phyloP scores from a whole-genome alignment of 1,139 yeast species.

The Kurtzmaniella quercitrusa region DNA sequence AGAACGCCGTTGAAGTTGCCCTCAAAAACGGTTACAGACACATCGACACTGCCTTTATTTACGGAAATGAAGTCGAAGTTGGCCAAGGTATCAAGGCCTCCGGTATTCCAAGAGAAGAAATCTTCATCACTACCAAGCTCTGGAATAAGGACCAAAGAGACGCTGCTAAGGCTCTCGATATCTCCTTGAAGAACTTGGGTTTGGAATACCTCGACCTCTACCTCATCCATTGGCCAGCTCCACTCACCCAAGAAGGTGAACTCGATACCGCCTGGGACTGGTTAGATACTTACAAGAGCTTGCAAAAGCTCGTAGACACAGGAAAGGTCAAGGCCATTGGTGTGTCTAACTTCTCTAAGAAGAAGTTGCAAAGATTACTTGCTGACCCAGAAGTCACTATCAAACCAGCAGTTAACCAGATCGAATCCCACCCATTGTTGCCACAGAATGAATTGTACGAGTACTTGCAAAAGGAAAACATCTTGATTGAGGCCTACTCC shows the following conservation, averaged over 20 bases:
- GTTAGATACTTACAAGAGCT: conserved; percentile 63
- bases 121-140: conserved; percentile 78
- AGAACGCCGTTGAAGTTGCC: conserved; percentile 59
- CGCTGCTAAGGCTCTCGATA: conserved; percentile 56
- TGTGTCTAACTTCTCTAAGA: conserved; percentile 53
- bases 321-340: conserved; percentile 61
- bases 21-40: conserved; percentile 70
- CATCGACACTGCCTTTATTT: conserved; percentile 73
- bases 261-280: conserved; percentile 46
- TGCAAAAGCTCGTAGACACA: conserved; percentile 57
- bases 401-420: conserved; percentile 51
- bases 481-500: conserved; percentile 52
- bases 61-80: conserved; percentile 63
- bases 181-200: conserved; percentile 61
- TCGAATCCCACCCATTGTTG: conserved; percentile 58
- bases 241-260: conserved; percentile 18
- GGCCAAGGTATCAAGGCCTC: conserved; percentile 65
- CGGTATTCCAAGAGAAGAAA: conserved; percentile 63
- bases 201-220: conserved; percentile 81
- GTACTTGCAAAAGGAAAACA: conserved; percentile 40
- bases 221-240: conserved; percentile 84
- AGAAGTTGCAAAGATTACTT: conserved; percentile 42
- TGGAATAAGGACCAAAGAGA: conserved; percentile 66
- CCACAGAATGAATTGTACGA: conserved; percentile 49
- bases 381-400: conserved; percentile 37